phyloP scores from a whole-genome alignment of 2,329 filamentous ascomycete genomes.

The Oidium heveae region DNA sequence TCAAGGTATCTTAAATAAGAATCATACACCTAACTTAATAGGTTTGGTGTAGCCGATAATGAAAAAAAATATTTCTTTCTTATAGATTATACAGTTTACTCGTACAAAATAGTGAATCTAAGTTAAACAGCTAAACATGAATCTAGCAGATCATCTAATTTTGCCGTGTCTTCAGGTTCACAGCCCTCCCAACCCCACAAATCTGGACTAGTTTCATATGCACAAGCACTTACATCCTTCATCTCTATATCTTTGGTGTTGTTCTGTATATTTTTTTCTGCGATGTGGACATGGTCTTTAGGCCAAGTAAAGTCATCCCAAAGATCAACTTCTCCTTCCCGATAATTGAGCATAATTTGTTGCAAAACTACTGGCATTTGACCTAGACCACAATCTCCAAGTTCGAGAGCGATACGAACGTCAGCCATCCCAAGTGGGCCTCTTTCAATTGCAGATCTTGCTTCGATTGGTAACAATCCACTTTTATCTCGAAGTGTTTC shows the following conservation, averaged over 20 bases:
- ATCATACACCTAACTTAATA: no score
- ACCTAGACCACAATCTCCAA: slow-evolving; percentile 51
- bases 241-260: slow-evolving; percentile 14
- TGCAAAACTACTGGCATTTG: slow-evolving; percentile 55
- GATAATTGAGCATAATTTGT: slow-evolving; percentile 41
- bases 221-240: slow-evolving; percentile 27
- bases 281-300: slow-evolving; percentile 12
- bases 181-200: slow-evolving; percentile 39
- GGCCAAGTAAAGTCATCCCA: slow-evolving; percentile 29
- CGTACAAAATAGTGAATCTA: no score
- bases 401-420: slow-evolving; percentile 46
- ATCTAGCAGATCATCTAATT: slow-evolving; percentile 27
- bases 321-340: slow-evolving; percentile 51
- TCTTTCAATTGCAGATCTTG: slow-evolving; percentile 47
- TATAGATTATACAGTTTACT: no score
- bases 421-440: slow-evolving; percentile 55
- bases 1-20: no score
- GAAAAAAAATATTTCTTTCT: no score
- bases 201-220: slow-evolving; percentile 29
- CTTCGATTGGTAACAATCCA: slow-evolving; percentile 58
- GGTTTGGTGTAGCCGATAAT: no score
- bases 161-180: slow-evolving; percentile 23
- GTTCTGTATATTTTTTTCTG: slow-evolving; percentile 8
- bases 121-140: slow-evolving; percentile 13
- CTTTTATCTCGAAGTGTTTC: slow-evolving; percentile 49